phyloP scores from a whole-genome alignment of 1,139 yeast species.

The Hansenula sp. region DNA sequence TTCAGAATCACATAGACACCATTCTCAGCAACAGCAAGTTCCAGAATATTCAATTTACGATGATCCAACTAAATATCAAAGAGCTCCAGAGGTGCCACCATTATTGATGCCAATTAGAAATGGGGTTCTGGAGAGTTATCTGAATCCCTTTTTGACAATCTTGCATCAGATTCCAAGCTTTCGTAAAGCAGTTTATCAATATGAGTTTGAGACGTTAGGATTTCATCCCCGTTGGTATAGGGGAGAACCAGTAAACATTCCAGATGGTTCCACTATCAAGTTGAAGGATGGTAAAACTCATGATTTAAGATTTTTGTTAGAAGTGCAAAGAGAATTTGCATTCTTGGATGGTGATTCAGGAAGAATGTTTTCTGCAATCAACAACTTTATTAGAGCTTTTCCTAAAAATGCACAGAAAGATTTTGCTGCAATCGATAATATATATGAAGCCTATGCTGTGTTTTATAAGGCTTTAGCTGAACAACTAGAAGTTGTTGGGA shows the following conservation, averaged over 20 bases:
- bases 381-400: constrained; percentile 28
- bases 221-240: constrained; percentile 41
- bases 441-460: constrained; percentile 24
- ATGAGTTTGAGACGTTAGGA: constrained; percentile 33
- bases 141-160: constrained; percentile 39
- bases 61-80: constrained; percentile 23
- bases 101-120: constrained; percentile 33
- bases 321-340: constrained; percentile 39
- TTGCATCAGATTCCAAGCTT: constrained; percentile 38
- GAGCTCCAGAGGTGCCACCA: constrained; percentile 22
- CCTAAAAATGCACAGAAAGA: constrained; percentile 17
- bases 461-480: constrained; percentile 16
- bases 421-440: constrained; percentile 13
- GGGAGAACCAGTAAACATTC: constrained; percentile 24
- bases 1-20: background rate
- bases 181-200: constrained; percentile 29
- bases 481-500: constrained; percentile 17
- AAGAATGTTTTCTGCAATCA: constrained; percentile 36
- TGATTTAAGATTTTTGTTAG: constrained; percentile 26
- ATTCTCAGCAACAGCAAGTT: background rate
- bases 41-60: constrained; percentile 23
- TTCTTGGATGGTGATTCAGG: constrained; percentile 36
- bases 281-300: constrained; percentile 11
- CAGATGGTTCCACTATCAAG: constrained; percentile 8
- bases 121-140: constrained; percentile 25